These are phyloP conservation scores for Rhizopogon vesiculosus DNA, from an alignment of 768 basidiomycete genomes.

Conservation along the genomic window DNA sequence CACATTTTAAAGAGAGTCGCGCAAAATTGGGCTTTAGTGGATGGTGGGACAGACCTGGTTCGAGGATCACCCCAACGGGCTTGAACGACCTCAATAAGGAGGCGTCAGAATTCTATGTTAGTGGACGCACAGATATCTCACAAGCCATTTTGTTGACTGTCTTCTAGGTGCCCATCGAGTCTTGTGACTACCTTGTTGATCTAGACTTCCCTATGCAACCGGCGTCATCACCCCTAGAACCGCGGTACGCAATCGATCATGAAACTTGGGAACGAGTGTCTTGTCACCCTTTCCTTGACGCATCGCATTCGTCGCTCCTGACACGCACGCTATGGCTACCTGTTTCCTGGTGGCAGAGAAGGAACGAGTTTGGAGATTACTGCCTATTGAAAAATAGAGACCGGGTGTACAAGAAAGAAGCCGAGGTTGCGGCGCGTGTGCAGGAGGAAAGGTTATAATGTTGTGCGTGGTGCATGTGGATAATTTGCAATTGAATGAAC, in stretches of 20 bases:
- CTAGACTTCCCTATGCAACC: conserved; percentile 79
- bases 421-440: conserved; percentile 7
- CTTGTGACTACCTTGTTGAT: conserved; percentile 90
- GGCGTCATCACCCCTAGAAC: conserved; percentile 53
- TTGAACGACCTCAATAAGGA: conserved; percentile 90
- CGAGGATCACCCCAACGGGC: conserved; percentile 51
- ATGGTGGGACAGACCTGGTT: conserved; percentile 46
- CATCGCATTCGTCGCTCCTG: conserved; percentile 62
- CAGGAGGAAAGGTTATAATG: conserved; percentile 2
- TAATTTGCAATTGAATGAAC: not conserved
- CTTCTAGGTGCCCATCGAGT: conserved; percentile 56
- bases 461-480: not conserved
- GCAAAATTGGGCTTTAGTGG: not conserved
- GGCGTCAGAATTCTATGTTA: conserved; percentile 72
- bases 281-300: conserved; percentile 84
- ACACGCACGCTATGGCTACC: conserved; percentile 83
- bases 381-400: conserved; percentile 73
- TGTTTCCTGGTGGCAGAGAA: conserved; percentile 56
- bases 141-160: conserved; percentile 3
- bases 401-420: conserved; percentile 22
- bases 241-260: conserved; percentile 68
- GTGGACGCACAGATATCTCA: conserved; percentile 17
- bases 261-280: conserved; percentile 76
- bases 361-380: conserved; percentile 85
- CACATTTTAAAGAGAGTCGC: conserved; percentile 54